Conservation (phyloP, 441 rosid species). For the Macaranga tanarius region DNA sequence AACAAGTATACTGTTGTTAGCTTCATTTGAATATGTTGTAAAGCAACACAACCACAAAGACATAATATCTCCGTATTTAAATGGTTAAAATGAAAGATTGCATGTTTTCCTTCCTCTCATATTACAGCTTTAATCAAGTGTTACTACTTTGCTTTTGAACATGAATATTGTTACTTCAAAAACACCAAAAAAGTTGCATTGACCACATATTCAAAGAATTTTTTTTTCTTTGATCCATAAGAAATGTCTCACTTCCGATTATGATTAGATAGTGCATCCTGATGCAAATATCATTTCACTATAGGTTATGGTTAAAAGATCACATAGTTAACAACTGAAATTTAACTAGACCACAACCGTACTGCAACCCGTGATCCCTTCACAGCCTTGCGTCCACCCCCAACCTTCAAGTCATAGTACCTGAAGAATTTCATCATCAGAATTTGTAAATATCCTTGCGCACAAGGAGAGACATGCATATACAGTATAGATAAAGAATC, state of each 20-base stretch:
- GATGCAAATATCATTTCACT: background rate
- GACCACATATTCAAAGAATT: background rate
- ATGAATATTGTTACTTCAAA: background rate
- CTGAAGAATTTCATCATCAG: constrained; percentile 38
- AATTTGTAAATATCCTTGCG: constrained; percentile 17
- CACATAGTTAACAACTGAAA: constrained; percentile 22
- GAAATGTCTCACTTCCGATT: background rate
- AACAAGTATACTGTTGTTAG: constrained; percentile 7
- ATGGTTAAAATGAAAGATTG: background rate
- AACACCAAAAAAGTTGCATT: background rate
- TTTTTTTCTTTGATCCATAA: background rate
- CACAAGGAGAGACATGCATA: background rate
- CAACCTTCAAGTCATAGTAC: constrained; percentile 90
- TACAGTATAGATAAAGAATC: background rate
- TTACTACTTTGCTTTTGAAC: background rate
- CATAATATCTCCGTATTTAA: background rate
- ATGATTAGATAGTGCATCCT: background rate
- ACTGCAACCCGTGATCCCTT: constrained; percentile 98
- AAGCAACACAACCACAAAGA: constrained; percentile 13
- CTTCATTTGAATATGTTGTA: background rate
- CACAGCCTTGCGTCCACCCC: constrained; percentile 68
- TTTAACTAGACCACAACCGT: constrained; percentile 69
- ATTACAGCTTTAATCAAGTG: background rate
- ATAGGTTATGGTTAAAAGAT: background rate
- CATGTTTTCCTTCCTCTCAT: background rate